Conservation (phyloP, 306 rosid genomes). For the Quercus suber region DNA sequence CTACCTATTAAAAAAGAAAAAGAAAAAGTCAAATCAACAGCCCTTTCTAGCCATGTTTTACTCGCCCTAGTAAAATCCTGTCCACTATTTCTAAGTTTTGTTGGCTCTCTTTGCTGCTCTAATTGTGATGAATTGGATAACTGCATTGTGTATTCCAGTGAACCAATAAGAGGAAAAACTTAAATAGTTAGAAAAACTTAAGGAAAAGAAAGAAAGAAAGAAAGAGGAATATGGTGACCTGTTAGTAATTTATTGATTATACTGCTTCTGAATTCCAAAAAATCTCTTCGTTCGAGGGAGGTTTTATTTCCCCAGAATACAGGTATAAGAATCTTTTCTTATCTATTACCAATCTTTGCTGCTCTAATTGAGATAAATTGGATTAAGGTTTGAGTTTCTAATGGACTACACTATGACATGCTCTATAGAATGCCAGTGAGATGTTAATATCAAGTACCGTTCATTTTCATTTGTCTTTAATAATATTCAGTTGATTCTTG, state of each 20-base stretch:
- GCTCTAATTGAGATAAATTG: too few species aligned
- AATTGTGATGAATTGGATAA: not conserved
- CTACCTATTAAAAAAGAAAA: too few species aligned
- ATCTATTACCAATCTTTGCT: not conserved
- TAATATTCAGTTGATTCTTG: not conserved
- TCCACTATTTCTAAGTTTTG: not conserved
- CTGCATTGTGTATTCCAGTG: not conserved
- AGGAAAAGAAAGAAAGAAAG: not conserved
- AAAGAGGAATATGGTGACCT: not conserved
- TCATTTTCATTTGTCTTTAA: not conserved
- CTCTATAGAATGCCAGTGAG: not conserved
- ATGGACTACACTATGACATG: not conserved
- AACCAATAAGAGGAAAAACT: not conserved
- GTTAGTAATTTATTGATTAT: not conserved
- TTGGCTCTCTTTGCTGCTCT: not conserved
- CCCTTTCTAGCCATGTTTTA: not conserved
- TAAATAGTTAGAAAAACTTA: not conserved
- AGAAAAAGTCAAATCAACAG: not conserved
- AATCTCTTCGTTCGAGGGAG: not conserved
- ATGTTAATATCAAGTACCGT: not conserved
- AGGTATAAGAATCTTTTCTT: not conserved
- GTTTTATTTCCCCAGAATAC: not conserved
- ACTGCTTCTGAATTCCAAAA: not conserved
- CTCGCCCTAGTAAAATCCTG: not conserved
- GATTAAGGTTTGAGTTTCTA: not conserved